Base-by-base conservation (phyloP, 1,284 basidiomycete genomes). In the Lentinula novae-zelandiae region DNA sequence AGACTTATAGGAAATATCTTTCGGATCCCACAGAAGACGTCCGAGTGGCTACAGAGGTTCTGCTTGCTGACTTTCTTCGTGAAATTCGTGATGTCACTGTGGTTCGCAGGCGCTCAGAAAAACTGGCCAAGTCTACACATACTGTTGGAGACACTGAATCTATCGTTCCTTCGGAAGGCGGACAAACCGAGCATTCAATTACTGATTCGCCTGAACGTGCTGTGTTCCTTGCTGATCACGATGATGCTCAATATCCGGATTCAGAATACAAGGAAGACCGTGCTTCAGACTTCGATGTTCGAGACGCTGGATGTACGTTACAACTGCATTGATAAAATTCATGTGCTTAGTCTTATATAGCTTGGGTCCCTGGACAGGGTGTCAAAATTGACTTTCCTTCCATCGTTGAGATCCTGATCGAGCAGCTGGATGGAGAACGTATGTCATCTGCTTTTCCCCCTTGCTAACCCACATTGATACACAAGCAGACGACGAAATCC, bases 11-110 rank as follows among this genome's bases (percentile, higher is more conserved):
- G 66, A 95, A 93, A 75, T 99, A 98, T 71, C 87, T 99, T 12
- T 93, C 93, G 9, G 97, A 99, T 73, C 94, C 93, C 1, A 96
- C 90, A 10, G 90, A 93, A 67, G 96, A 99, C 68, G 96, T 99
- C 13, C 85, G 93, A 15, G 86, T 94, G 5, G 93, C 95, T 3
- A 96, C 96, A 5, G 93, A 97, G 71, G 92, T 92, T 63, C 82
- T 97, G 1, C 82, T 99, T 2, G 89, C 89, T n/a, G 93, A 96
- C 66, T 96, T 99, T 69, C 78, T 98, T 58, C 85, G 90, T 38
- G 97, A 99, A 74, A 95, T 96, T 67, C 85, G 86, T n/a, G 89
- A 93, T 58, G 88, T 96, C 27, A 92, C 91, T 1, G 68, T 83
- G 15, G 83, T 95, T 20, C 85, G 88, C 64, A 83, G 84, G 64